Evolutionary conservation across 2,329 filamentous ascomycete species (phyloP).

Genomic region (Trichoderma oligosporum): DNA sequence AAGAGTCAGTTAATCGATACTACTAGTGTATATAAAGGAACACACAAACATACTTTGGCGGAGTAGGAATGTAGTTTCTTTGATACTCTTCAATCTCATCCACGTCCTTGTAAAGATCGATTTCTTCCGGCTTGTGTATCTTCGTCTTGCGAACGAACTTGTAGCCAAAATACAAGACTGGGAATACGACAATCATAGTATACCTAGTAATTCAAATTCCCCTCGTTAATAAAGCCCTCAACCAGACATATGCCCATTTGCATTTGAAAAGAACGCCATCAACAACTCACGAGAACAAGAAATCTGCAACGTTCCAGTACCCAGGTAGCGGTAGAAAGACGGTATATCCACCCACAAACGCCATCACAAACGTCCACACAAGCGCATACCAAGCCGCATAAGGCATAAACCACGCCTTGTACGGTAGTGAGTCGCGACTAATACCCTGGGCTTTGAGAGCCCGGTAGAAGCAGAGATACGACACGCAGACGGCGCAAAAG

Average conservation of each 20-base stretch:
- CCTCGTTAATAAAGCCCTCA: too few species aligned
- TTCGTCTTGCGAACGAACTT: constrained; percentile 65
- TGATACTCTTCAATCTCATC: constrained; percentile 67
- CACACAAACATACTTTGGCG: constrained; percentile 48
- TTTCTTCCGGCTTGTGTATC: constrained; percentile 52
- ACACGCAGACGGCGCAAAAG: constrained; percentile 64
- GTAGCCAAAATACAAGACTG: constrained; percentile 65
- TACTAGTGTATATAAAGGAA: background rate
- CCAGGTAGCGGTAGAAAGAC: constrained; percentile 62
- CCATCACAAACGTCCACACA: constrained; percentile 63
- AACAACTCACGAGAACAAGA: constrained; percentile 62
- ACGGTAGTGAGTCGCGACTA: constrained; percentile 63
- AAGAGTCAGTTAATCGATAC: background rate
- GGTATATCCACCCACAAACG: constrained; percentile 70
- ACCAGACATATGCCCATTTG: too few species aligned
- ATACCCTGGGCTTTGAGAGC: constrained; percentile 67
- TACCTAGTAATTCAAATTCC: constrained; percentile 46
- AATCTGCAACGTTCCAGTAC: constrained; percentile 64
- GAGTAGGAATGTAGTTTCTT: constrained; percentile 52
- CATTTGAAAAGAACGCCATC: too few species aligned
- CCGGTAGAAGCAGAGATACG: constrained; percentile 68
- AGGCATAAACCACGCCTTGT: constrained; percentile 65
- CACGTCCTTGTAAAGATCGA: constrained; percentile 60
- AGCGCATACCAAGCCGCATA: constrained; percentile 67
- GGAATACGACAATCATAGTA: constrained; percentile 69